phyloP scores from a whole-genome alignment of 306 rosid genomes.

The Glycine tomentella region DNA sequence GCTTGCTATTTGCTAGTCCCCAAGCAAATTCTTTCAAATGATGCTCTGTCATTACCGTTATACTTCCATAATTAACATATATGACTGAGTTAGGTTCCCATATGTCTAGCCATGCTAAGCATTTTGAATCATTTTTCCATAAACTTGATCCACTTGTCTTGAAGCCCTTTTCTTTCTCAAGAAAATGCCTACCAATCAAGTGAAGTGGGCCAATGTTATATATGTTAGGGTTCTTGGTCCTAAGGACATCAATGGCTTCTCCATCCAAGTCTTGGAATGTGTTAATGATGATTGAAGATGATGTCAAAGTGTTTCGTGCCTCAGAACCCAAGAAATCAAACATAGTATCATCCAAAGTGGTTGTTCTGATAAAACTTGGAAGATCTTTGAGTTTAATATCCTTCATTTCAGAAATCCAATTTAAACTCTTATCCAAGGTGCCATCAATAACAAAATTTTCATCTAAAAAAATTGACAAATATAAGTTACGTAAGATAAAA shows the following conservation, averaged over 20 bases:
- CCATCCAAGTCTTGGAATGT: conserved; percentile 37
- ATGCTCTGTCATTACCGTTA: conserved; percentile 16
- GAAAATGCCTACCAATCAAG: conserved; percentile 24
- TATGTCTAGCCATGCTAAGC: conserved; percentile 30
- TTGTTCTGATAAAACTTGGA: conserved; percentile 37
- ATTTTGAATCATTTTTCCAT: conserved; percentile 30
- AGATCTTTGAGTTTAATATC: conserved; percentile 24
- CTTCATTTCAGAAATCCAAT: background rate
- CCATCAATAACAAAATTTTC: conserved; percentile 14
- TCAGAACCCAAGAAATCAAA: conserved; percentile 29
- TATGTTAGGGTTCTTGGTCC: conserved; percentile 8
- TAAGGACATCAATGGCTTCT: background rate
- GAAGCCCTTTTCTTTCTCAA: conserved; percentile 14
- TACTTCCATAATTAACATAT: conserved; percentile 43
- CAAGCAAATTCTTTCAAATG: conserved; percentile 7
- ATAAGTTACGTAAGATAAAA: background rate
- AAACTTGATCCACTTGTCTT: background rate
- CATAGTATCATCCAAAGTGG: conserved; percentile 22
- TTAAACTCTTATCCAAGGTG: background rate
- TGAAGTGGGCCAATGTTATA: conserved; percentile 36
- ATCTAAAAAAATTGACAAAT: conserved; percentile 4
- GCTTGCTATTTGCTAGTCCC: conserved; percentile 8
- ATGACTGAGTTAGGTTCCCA: conserved; percentile 27
- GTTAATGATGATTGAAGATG: conserved; percentile 36
- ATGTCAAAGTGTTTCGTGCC: background rate